Conservation (phyloP, 805 yeast genomes). For the Pichia occidentalis region DNA sequence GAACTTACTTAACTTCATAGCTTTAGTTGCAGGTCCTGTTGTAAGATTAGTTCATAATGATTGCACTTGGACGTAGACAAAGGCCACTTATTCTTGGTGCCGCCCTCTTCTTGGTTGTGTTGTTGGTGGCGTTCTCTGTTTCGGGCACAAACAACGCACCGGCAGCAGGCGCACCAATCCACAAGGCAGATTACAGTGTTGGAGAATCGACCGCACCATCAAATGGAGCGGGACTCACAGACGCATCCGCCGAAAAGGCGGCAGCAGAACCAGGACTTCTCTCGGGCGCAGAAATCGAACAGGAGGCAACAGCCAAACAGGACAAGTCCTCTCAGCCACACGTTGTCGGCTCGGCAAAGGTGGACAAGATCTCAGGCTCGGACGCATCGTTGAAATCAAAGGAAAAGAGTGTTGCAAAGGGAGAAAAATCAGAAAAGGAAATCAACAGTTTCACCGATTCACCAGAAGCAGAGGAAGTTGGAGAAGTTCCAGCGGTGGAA, state of each 20-base stretch:
- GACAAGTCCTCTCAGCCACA: slow-evolving; percentile 3
- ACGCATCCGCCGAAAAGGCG: neutral
- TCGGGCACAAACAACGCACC: neutral
- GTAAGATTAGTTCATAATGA: too few relatives aligned
- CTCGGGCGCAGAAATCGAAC: slow-evolving; percentile 16
- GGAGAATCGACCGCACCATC: slow-evolving; percentile 7
- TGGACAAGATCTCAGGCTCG: slow-evolving; percentile 12
- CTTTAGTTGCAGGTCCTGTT: too few relatives aligned
- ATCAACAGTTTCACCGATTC: slow-evolving; percentile 3
- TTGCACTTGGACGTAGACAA: slow-evolving; percentile 13
- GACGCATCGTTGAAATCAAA: slow-evolving; percentile 16
- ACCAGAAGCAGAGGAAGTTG: neutral
- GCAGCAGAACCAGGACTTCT: slow-evolving; percentile 6
- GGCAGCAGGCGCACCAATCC: neutral
- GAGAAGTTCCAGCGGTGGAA: neutral
- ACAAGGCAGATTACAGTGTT: slow-evolving; percentile 11
- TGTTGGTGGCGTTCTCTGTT: neutral
- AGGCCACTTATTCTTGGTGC: slow-evolving; percentile 11
- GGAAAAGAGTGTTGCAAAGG: slow-evolving; percentile 10
- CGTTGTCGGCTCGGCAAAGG: slow-evolving; percentile 9
- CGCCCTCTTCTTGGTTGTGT: slow-evolving; percentile 5
- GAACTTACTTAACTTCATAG: too few relatives aligned
- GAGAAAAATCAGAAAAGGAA: slow-evolving; percentile 4
- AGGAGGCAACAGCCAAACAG: slow-evolving; percentile 11
- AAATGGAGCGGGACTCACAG: slow-evolving; percentile 5